Percentiles rank a stretch among this genome's conserved stretches.
phyloP scores from a whole-genome alignment of 202 grass and related monocot species.

The Brachypodium distachyon region DNA sequence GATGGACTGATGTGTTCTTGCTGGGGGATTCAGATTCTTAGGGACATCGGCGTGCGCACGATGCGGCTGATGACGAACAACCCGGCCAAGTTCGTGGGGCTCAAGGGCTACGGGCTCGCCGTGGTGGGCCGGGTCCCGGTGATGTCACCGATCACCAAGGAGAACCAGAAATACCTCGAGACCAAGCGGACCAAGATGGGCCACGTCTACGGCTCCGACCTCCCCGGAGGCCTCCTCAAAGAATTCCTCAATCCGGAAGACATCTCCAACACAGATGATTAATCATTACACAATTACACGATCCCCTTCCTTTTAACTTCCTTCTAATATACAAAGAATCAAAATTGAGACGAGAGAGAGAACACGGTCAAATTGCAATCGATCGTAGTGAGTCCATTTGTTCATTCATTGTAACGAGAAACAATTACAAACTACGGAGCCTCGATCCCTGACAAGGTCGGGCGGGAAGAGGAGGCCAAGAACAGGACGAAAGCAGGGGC shows the following conservation, averaged over 20 bases:
- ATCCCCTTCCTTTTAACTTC: not conserved
- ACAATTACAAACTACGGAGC: slow-evolving; percentile 1
- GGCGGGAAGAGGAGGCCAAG: not conserved
- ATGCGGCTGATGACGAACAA: slow-evolving; percentile 98
- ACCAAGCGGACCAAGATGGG: slow-evolving; percentile 94
- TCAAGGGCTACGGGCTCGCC: slow-evolving; percentile 90
- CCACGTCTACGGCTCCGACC: slow-evolving; percentile 90
- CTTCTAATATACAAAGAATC: not conserved
- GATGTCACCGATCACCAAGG: slow-evolving; percentile 76
- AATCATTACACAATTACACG: not conserved
- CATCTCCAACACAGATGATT: not conserved
- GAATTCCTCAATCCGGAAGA: slow-evolving; percentile 40
- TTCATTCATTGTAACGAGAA: not conserved
- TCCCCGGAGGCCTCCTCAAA: slow-evolving; percentile 44
- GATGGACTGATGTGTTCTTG: not conserved
- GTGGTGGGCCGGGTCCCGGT: slow-evolving; percentile 82
- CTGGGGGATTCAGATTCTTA: slow-evolving; percentile 41
- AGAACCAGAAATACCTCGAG: slow-evolving; percentile 94
- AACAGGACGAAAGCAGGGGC: not conserved
- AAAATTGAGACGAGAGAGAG: not conserved
- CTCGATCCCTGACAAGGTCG: not conserved
- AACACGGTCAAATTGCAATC: not conserved
- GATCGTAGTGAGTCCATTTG: not conserved
- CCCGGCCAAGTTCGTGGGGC: slow-evolving; percentile 84
- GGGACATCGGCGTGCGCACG: slow-evolving; percentile 78